phyloP scores from a whole-genome alignment of 1,284 basidiomycete genomes.

The Tilletia setariae region DNA sequence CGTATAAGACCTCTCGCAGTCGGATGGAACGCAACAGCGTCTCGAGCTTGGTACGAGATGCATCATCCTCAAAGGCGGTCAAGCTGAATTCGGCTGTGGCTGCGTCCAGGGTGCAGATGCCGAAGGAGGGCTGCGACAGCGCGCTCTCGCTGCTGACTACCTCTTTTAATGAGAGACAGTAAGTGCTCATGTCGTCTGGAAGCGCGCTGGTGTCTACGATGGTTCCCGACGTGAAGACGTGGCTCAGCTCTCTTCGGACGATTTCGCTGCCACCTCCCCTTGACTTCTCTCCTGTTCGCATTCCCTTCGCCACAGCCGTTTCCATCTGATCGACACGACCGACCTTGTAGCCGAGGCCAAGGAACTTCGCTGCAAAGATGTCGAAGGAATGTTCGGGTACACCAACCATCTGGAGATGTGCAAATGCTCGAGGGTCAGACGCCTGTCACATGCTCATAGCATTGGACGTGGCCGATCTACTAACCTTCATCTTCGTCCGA shows the following conservation, averaged over 20 bases:
- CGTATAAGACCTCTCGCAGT: constrained; percentile 87
- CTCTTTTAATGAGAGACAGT: constrained; percentile 85
- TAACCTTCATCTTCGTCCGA: constrained; percentile 84
- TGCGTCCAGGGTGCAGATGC: constrained; percentile 90
- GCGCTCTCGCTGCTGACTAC: constrained; percentile 20
- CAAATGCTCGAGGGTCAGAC: background rate
- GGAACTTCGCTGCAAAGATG: constrained; percentile 57
- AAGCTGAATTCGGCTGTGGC: constrained; percentile 94
- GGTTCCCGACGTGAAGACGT: constrained; percentile 95
- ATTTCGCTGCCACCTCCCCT: constrained; percentile 50
- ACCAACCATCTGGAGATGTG: constrained; percentile 64
- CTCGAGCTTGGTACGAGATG: constrained; percentile 85
- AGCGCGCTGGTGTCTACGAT: constrained; percentile 86
- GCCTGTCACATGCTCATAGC: background rate
- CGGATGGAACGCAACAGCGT: constrained; percentile 88
- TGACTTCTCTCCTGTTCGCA: constrained; percentile 60
- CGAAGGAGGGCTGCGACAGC: constrained; percentile 62
- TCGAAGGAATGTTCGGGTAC: constrained; percentile 94
- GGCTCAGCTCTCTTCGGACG: constrained; percentile 56
- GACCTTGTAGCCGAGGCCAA: constrained; percentile 76
- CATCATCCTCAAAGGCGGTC: constrained; percentile 84
- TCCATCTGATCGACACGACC: constrained; percentile 96
- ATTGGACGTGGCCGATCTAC: background rate
- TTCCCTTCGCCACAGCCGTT: constrained; percentile 70
- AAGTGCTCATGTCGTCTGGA: constrained; percentile 88